Base-by-base conservation (phyloP, 2,329 filamentous ascomycete genomes). In the Fusarium brachygibbosum region DNA sequence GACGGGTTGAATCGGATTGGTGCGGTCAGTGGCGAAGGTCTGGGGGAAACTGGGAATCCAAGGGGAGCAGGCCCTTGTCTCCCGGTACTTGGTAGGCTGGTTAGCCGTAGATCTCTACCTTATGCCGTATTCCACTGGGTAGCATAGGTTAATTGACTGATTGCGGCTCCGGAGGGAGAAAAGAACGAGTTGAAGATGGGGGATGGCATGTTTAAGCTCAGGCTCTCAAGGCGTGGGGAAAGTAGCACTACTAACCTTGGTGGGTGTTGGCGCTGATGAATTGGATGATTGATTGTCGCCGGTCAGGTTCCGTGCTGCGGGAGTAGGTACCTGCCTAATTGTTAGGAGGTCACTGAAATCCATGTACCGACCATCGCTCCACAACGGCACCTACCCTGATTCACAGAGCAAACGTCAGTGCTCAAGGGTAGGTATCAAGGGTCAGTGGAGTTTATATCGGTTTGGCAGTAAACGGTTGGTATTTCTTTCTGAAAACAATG, bases 1-100 rank as follows among this genome's bases (percentile, higher is more conserved):
- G 44, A 52, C 63, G 68, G 65, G 58, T 63, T 66, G 45, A 59
- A 55, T 73, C 69, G 71, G 69, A 65, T 67, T 42, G 57, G 63
- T 61, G 61, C 65, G 57, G 67, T 51, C 57, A 40, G 58, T 70
- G 69, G 71, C 60, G 52, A 64, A 56, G 31, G 23, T 41, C 46
- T 46, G 34, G 48, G 57, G 63, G 54, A 53, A 49, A 29, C 29
- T 46, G 42, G 11, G 54, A 48, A 57, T 66, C n/a, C 45, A 35
- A 60, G 58, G 46, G 50, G 52, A 57, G n/a, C 42, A 45, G 51
- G 45, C 55, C 54, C 67, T 63, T 51, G 58, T 63, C 37, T 64
- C 67, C 67, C 63, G 38, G 44, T 29, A 54, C 29, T 46, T 56
- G 53, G 58, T 50, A 50, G 23, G 23, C 23, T 37, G 23, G 16